phyloP scores from a whole-genome alignment of 2,329 filamentous ascomycete genomes.

The Trichophaea hybrida region DNA sequence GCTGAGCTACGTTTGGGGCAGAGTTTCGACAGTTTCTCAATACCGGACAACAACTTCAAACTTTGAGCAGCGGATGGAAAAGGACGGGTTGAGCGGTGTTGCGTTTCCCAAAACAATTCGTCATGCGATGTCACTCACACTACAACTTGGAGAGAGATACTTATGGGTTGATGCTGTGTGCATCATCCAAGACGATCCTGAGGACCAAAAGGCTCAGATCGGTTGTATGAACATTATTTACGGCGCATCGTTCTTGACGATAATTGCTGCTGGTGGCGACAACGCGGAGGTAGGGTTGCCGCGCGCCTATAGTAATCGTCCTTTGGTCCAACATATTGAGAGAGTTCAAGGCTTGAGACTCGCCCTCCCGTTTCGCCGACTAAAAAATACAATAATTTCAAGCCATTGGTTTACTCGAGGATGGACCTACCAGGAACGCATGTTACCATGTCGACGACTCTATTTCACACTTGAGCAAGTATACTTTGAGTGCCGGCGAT shows the following conservation, averaged over 20 bases:
- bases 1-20: conserved; percentile 4
- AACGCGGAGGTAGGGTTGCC: background rate
- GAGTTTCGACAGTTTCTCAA: background rate
- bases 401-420: background rate
- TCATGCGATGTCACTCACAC: conserved; percentile 26
- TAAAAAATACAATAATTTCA: background rate
- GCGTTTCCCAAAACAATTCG: background rate
- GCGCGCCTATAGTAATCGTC: background rate
- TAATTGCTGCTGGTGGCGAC: background rate
- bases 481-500: background rate
- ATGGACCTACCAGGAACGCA: conserved; percentile 2
- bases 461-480: background rate
- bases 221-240: background rate
- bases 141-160: conserved; percentile 24
- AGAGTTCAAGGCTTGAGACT: background rate
- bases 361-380: background rate
- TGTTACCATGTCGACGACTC: background rate
- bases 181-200: conserved; percentile 27
- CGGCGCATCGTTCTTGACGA: background rate
- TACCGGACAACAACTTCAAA: background rate
- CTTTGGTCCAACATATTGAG: background rate
- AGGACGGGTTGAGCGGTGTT: background rate
- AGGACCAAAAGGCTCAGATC: conserved; percentile 21
- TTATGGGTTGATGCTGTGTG: conserved; percentile 30
- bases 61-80: background rate